Base-by-base conservation (phyloP, 2,329 filamentous ascomycete genomes). In the Colletotrichum cereale region DNA sequence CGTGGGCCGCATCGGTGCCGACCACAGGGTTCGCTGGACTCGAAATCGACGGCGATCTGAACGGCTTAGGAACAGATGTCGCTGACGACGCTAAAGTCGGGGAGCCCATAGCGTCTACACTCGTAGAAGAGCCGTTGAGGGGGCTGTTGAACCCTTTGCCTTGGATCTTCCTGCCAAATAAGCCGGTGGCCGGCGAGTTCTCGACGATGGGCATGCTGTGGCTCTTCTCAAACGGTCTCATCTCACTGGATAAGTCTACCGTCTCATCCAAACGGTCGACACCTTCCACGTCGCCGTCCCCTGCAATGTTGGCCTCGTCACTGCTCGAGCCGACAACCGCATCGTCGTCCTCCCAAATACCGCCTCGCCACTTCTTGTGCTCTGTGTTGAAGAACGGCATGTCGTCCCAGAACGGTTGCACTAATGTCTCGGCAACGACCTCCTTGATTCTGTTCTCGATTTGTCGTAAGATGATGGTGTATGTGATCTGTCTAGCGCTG, bases 361-460 rank as follows among this genome's bases (percentile, higher is more conserved):
- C 96, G 14, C 96, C 96, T 75, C 96, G 89, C 86, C 94, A 95
- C 26, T 85, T 83, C 79, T 97, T 94, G 67, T 89, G 85, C 67
- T 91, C 87, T 0, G 95, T 98, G 76, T 93, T 90, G 78, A 94
- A 92, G 80, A 99, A 98, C 0, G 96, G 95, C 31, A 94, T 88
- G 79, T 99, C 96, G 75, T 99, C 96, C 96, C 96, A 99, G 78
- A 97, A 97, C 0, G 96, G 96, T 67, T 92, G 86, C 2, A 99
- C 96, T 26, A 98, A 81, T 1, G 95, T 97, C 82, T 99, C 96
- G 12, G 93, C 93, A 72, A 99, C 88, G 11, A 98, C 95, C 81
- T 98, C 95, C 77, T 97, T 93, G 79, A 99, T 98, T 61, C 95
- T 89, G 78, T 93, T 97, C 81, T 99, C 96, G 71, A 99, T 98